A percentile compares a stretch with the other conserved stretches of the same genome.
These are phyloP conservation scores for Thraustochytrium sp. DNA, from an alignment of 352 stramenopile genomes.

Conservation along the genomic window DNA sequence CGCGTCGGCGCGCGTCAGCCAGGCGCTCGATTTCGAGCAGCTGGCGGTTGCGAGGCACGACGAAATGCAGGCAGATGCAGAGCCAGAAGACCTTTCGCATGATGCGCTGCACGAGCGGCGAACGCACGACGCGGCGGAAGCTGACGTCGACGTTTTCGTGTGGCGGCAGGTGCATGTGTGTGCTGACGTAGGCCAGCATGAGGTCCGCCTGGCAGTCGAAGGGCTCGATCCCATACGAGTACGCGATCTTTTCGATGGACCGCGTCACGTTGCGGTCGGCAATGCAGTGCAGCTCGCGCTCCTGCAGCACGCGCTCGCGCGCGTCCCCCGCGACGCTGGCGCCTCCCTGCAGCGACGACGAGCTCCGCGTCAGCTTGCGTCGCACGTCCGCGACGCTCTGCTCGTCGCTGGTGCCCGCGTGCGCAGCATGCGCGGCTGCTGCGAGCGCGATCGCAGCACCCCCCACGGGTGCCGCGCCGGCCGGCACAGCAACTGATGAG, in stretches of 20 bases:
- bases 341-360: not conserved
- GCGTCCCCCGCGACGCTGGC: not conserved
- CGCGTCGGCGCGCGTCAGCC: not conserved
- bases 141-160: not conserved
- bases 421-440: no score
- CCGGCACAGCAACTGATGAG: no score
- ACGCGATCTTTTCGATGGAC: constrained; percentile 23
- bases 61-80: not conserved
- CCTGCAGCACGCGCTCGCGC: constrained; percentile 12
- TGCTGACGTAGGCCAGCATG: constrained; percentile 10
- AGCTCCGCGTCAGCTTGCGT: not conserved
- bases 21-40: not conserved
- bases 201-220: constrained; percentile 4
- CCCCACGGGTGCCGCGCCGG: no score
- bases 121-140: not conserved
- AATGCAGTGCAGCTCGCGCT: constrained; percentile 38
- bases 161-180: not conserved
- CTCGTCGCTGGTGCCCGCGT: no score
- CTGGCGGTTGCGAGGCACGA: not conserved
- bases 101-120: not conserved
- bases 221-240: not conserved
- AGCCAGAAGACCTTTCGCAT: not conserved
- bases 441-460: no score
- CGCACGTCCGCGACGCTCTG: no score
- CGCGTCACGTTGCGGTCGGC: constrained; percentile 31